Conservation (phyloP, 164 flowering plant species). For the Tetracentron sinense region DNA sequence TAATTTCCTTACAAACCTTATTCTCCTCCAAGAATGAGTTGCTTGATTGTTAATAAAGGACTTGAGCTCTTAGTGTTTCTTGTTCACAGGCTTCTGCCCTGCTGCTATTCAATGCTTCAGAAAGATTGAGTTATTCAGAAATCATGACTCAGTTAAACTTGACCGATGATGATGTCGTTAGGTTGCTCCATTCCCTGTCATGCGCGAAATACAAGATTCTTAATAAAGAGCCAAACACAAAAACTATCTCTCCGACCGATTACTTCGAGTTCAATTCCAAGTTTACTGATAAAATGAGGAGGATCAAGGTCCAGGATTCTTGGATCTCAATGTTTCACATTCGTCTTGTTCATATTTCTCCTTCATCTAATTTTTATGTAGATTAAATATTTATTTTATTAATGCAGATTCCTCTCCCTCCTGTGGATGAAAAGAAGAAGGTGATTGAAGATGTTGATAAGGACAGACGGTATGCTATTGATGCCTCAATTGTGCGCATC, state of each 20-base stretch:
- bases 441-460: constrained; percentile 77
- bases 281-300: constrained; percentile 76
- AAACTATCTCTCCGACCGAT: constrained; percentile 56
- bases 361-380: neutral
- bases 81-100: constrained; percentile 52
- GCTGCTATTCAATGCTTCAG: constrained; percentile 22
- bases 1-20: constrained; percentile 18
- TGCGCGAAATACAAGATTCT: constrained; percentile 75
- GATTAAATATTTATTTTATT: neutral
- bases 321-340: neutral
- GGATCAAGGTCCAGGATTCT: constrained; percentile 58
- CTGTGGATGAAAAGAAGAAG: constrained; percentile 71
- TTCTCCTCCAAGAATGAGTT: neutral
- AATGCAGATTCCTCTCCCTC: constrained; percentile 58
- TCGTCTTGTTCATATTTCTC: neutral
- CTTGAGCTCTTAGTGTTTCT: constrained; percentile 7
- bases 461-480: constrained; percentile 76
- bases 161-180: constrained; percentile 22
- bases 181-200: constrained; percentile 62
- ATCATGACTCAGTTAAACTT: constrained; percentile 14
- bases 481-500: constrained; percentile 77
- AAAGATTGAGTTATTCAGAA: constrained; percentile 26
- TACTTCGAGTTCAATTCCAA: constrained; percentile 66
- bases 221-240: constrained; percentile 59
- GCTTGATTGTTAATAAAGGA: neutral